phyloP scores from a whole-genome alignment of 306 rosid species.

The Malus domestica region ASM211411v1 NC_041800.1:20085733-20086232 shows the following conservation, averaged over 20 bases:
- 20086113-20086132: neutral
- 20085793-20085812: neutral
- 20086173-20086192: constrained; percentile 1
- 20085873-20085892: neutral
- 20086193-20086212: constrained; percentile 58
- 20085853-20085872: neutral
- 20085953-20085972: neutral
- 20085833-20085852: neutral
- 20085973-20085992: neutral
- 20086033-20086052: neutral
- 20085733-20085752: neutral
- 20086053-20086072: neutral
- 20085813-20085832: neutral
- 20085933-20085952: neutral
- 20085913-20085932: neutral
- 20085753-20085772: neutral
- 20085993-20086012: neutral
- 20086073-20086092: neutral
- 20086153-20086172: neutral
- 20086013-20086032: neutral
- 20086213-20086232: constrained; percentile 72
- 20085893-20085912: neutral
- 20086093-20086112: neutral
- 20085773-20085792: neutral
- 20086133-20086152: neutral